Evolutionary conservation across 192 early-diverging fungal species (phyloP).

Genomic region (Linnemannia zychae): DNA sequence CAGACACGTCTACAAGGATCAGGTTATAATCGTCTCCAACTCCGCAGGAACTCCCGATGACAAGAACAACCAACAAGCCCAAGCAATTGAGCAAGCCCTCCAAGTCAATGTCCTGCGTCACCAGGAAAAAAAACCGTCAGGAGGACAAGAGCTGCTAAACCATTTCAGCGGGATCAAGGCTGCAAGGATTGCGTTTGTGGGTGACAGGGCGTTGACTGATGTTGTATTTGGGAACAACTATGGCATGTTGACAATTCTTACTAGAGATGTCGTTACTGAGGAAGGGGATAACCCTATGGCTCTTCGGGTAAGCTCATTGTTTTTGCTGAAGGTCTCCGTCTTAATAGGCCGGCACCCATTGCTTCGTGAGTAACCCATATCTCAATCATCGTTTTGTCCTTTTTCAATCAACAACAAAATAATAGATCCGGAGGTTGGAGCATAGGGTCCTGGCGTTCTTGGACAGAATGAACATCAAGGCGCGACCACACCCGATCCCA

Average conservation of each 20-base stretch:
- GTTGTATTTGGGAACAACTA: constrained; percentile 85
- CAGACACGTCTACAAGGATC: constrained; percentile 68
- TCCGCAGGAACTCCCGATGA: constrained; percentile 91
- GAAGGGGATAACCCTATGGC: constrained; percentile 87
- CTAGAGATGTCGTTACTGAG: constrained; percentile 73
- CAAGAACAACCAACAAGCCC: constrained; percentile 53
- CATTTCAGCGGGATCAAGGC: constrained; percentile 62
- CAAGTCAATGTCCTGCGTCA: constrained; percentile 44
- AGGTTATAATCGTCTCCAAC: constrained; percentile 91
- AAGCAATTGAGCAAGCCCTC: constrained; percentile 33
- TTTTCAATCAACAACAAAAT: too few relatives aligned
- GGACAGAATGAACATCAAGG: constrained; percentile 39
- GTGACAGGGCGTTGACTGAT: constrained; percentile 91
- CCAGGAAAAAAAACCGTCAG: constrained; percentile 79
- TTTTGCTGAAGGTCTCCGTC: too few relatives aligned
- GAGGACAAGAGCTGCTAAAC: constrained; percentile 70
- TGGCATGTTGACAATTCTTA: constrained; percentile 81
- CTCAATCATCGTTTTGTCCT: background rate
- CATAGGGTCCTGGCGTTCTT: constrained; percentile 33
- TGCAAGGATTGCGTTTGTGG: constrained; percentile 78
- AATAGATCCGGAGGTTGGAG: constrained; percentile 49
- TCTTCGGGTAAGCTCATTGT: constrained; percentile 48
- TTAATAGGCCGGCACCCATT: too few relatives aligned
- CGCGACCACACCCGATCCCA: constrained; percentile 15
- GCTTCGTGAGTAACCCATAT: too few relatives aligned